Percentiles rank a stretch among this genome's conserved stretches.
Evolutionary conservation across 352 stramenopile genomes (phyloP).

Genomic region (Phytophthora uliginosa): DNA sequence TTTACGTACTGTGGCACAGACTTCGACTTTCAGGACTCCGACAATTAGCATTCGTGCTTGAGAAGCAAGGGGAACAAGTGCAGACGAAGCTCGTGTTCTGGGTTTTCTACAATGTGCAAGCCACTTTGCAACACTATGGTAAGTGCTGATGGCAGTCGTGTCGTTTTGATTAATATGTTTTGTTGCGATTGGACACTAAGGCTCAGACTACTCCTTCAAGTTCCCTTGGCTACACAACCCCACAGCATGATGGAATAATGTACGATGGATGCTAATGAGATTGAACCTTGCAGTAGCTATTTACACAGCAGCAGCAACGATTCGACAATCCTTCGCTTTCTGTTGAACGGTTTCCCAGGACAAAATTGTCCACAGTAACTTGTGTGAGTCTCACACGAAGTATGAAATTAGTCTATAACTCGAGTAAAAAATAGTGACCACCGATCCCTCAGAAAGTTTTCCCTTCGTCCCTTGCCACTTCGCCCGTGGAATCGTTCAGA

Average conservation of each 20-base stretch:
- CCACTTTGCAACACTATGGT: constrained; percentile 44
- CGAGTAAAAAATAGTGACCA: background rate
- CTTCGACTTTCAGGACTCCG: constrained; percentile 34
- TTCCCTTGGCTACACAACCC: background rate
- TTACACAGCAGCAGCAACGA: too few species aligned
- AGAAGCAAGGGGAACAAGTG: constrained; percentile 37
- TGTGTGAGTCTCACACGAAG: too few species aligned
- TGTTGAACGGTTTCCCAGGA: too few species aligned
- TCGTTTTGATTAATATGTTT: background rate
- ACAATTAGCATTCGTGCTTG: constrained; percentile 52
- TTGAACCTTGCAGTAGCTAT: too few species aligned
- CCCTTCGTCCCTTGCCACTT: too few species aligned
- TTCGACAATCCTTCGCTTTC: too few species aligned
- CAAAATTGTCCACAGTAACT: too few species aligned
- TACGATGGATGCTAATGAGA: too few species aligned
- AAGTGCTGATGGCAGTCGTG: background rate
- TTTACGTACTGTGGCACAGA: constrained; percentile 26
- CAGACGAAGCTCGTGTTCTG: constrained; percentile 53
- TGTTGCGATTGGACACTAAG: background rate
- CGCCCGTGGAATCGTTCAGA: background rate
- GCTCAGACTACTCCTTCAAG: background rate
- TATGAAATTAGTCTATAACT: too few species aligned
- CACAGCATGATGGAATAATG: background rate
- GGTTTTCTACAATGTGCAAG: constrained; percentile 50
- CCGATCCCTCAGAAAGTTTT: too few species aligned